Percentiles rank a stretch among this genome's conserved stretches.
Conservation (phyloP, 139 green algal genomes). For the Pleodorina starrii region DNA sequence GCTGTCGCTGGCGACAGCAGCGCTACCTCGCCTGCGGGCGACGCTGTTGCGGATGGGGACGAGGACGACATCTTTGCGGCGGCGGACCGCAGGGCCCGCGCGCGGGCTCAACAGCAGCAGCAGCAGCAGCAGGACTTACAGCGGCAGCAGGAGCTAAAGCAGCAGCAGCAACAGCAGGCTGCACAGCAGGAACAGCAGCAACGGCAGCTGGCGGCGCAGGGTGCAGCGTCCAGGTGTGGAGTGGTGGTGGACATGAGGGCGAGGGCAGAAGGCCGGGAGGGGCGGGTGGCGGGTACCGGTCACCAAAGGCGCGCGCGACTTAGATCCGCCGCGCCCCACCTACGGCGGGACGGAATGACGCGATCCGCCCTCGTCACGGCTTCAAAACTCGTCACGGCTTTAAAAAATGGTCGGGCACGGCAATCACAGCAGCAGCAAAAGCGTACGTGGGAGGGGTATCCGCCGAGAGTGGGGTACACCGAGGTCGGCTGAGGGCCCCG, state of each 20-base stretch:
- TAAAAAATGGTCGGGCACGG: neutral
- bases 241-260: too few species aligned
- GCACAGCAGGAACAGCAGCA: neutral
- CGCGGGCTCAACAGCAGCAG: neutral
- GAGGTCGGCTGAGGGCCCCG: too few species aligned
- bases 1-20: neutral
- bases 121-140: neutral
- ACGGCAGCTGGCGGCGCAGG: neutral
- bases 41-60: neutral
- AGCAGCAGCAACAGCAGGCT: neutral
- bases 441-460: too few species aligned
- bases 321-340: too few species aligned
- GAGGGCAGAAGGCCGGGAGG: too few species aligned
- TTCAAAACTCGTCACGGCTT: neutral
- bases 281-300: too few species aligned
- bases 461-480: too few species aligned
- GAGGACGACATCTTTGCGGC: slow-evolving; percentile 27
- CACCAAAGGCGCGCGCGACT: too few species aligned
- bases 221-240: neutral
- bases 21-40: neutral
- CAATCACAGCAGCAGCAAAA: neutral
- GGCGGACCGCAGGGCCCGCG: slow-evolving; percentile 15
- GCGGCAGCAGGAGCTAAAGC: too few species aligned
- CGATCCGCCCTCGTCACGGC: neutral
- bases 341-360: neutral